Evolutionary conservation across 441 rosid genomes (phyloP).

Genomic region (Geranium incanum): DNA sequence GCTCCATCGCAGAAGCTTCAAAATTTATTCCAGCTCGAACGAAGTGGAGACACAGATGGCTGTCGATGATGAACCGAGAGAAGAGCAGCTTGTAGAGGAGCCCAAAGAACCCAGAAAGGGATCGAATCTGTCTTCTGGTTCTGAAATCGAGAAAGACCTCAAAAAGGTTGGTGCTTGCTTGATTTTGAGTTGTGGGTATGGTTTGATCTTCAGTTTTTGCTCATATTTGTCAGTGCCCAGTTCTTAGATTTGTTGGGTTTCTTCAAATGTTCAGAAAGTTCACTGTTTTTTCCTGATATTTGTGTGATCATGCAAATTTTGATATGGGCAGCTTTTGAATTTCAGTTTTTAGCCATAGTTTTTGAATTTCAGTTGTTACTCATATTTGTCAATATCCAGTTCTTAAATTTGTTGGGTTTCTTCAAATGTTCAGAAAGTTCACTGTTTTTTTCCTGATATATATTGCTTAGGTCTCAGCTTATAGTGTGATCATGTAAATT

Average conservation of each 20-base stretch:
- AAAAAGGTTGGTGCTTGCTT: slow-evolving; percentile 43
- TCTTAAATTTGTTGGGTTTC: not conserved
- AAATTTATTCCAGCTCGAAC: slow-evolving; percentile 34
- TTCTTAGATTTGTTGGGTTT: slow-evolving; percentile 1
- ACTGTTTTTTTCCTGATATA: not conserved
- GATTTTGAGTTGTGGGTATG: not conserved
- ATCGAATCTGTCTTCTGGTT: slow-evolving; percentile 22
- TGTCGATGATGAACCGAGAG: slow-evolving; percentile 24
- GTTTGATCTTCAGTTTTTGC: not conserved
- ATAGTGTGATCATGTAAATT: not conserved
- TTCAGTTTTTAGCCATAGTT: not conserved
- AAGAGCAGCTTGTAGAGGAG: slow-evolving; percentile 21
- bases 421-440: not conserved
- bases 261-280: not conserved
- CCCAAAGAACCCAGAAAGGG: slow-evolving; percentile 18
- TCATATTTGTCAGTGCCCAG: not conserved
- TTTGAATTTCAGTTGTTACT: too few species aligned
- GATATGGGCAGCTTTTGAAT: not conserved
- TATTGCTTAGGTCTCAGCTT: not conserved
- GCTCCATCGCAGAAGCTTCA: slow-evolving; percentile 24
- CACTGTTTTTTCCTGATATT: not conserved
- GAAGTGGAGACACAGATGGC: slow-evolving; percentile 34
- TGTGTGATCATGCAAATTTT: not conserved
- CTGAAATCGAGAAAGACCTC: slow-evolving; percentile 55
- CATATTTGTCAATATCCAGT: not conserved